Evolutionary conservation across 768 basidiomycete genomes (phyloP), one percentile per base, ranked within the genome.

Genomic region (Paxillus involutus): DNA sequence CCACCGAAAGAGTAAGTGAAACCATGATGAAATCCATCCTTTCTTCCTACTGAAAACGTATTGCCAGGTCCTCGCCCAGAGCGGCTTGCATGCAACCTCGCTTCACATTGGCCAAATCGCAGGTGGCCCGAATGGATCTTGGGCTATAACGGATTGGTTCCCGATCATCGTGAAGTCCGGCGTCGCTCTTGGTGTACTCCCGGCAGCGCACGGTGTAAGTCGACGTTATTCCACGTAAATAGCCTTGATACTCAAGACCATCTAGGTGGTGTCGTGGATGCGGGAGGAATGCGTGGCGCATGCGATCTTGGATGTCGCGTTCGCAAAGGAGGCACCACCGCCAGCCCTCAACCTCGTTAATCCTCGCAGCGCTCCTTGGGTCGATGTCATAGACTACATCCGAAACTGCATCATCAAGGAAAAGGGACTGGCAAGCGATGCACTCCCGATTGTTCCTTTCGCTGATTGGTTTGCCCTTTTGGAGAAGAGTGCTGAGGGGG

Each of bases 81-180:
- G 76, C 7, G 69, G 73, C 3, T 52, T 80, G 4, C 67, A 67
- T 8, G 64, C 63, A 0, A 66, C 71, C 0, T 72, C 73, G 2
- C 63, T 80, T 29, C 68, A 81, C 3, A 73, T 80, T 10, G 81
- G 79, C 0, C 80, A 82, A 52, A 63, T 80, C 6, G 67, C 66
- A 29, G 79, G 79, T 14, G 75, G 76, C 19, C 54, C 52, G 0
- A 63, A 62, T 1, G 79, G 79, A 17, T 71, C 72, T 0, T 80
- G 80, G 79, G 71, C 70, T 3, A 66, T 69, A 3, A 72, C 64
- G 0, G 77, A 80, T 44, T 82, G 80, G 80, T 59, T 80, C 29
- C 78, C 80, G 16, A 68, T 72, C 36, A 61, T 80, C 5, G 67
- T 76, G 13, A 67, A 73, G 49, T 69, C 72, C 0, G 70, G 71